phyloP scores from a whole-genome alignment of 306 rosid species.

The Hippophae tibetana region DNA sequence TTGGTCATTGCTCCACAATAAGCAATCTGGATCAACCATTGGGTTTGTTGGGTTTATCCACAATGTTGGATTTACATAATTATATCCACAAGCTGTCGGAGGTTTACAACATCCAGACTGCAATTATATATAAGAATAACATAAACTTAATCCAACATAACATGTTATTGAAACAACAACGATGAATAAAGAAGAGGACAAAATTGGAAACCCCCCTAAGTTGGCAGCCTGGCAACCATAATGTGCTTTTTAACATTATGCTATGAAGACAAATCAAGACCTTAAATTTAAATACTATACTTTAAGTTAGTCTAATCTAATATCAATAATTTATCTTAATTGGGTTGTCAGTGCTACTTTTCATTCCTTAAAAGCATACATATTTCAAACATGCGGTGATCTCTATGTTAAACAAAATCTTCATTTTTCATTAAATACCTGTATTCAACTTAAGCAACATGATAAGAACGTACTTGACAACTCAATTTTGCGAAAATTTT shows the following conservation, averaged over 20 bases:
- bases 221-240: conserved; percentile 21
- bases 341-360: conserved; percentile 1
- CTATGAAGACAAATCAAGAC: conserved; percentile 22
- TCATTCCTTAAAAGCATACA: conserved; percentile 3
- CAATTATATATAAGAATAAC: conserved; percentile 1
- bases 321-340: conserved; percentile 18
- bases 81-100: conserved; percentile 66
- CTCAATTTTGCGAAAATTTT: too few relatives aligned
- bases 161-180: neutral
- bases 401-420: too few relatives aligned
- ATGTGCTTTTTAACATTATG: conserved; percentile 18
- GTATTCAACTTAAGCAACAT: too few relatives aligned
- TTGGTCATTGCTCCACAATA: conserved; percentile 80
- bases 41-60: conserved; percentile 72
- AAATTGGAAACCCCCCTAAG: conserved; percentile 10
- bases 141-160: neutral
- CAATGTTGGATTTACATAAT: conserved; percentile 54
- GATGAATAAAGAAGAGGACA: neutral
- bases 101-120: conserved; percentile 98
- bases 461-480: too few relatives aligned
- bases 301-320: conserved; percentile 12
- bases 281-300: conserved; percentile 10
- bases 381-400: conserved; percentile 1
- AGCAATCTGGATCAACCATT: conserved; percentile 68
- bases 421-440: too few relatives aligned